Evolutionary conservation across 345 rosid genomes (phyloP).

Genomic region (Eucalyptus virginea): DNA sequence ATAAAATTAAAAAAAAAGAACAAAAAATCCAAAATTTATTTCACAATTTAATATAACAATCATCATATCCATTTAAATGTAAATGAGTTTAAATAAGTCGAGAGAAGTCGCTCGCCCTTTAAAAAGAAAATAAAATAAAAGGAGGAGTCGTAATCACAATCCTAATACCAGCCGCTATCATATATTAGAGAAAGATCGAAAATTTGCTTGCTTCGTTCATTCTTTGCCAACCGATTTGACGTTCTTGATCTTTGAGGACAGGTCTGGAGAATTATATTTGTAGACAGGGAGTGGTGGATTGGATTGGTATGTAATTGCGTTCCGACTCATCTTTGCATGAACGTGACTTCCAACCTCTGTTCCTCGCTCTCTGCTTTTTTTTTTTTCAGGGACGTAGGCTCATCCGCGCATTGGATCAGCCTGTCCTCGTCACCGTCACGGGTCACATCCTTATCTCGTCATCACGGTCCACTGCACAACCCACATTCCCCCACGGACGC

Average conservation of each 20-base stretch:
- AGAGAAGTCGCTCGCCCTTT: accelerated
- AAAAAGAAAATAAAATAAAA: too few species aligned
- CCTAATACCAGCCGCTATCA: neutral
- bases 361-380: too few species aligned
- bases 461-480: neutral
- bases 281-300: neutral
- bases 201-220: neutral
- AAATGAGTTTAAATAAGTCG: neutral
- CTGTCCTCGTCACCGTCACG: neutral
- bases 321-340: neutral
- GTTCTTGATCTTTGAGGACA: neutral
- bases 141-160: neutral
- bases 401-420: neutral
- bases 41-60: neutral
- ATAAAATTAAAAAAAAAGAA: neutral
- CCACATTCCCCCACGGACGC: neutral
- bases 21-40: neutral
- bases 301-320: neutral
- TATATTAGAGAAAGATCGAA: neutral
- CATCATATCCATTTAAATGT: neutral
- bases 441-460: neutral
- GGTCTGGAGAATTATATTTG: neutral
- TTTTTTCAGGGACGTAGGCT: neutral
- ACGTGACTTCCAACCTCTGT: neutral
- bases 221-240: neutral